Evolutionary conservation across 371 early-diverging fungal genomes (phyloP).

Genomic region (Zychaea mexicana): DNA sequence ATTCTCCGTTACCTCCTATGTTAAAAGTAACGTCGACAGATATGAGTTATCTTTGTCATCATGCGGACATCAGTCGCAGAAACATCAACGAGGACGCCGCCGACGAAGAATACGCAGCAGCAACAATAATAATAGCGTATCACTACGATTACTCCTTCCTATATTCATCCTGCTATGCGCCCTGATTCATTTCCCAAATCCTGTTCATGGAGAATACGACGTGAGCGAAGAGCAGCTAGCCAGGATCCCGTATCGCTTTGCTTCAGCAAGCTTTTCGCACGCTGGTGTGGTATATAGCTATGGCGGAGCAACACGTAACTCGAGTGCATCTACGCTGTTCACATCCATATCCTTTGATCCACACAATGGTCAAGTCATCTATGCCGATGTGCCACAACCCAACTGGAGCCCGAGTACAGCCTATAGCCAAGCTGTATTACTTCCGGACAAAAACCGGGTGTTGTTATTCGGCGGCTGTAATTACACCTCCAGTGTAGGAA

Average conservation of each 20-base stretch:
- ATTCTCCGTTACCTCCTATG: too few species aligned
- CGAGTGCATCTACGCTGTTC: neutral
- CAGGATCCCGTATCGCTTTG: neutral
- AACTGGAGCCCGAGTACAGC: neutral
- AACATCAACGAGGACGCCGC: too few species aligned
- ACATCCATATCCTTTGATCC: conserved; percentile 6
- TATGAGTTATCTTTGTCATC: too few species aligned
- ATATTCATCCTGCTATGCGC: too few species aligned
- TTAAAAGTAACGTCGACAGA: too few species aligned
- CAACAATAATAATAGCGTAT: neutral
- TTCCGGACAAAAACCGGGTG: conserved; percentile 11
- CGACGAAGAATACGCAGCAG: too few species aligned
- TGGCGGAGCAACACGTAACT: conserved; percentile 11
- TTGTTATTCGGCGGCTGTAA: conserved; percentile 10
- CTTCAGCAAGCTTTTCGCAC: conserved; percentile 5
- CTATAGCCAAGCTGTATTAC: conserved; percentile 3
- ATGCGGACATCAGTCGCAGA: too few species aligned
- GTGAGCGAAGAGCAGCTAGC: conserved; percentile 4
- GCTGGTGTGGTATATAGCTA: conserved; percentile 9
- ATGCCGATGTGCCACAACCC: neutral
- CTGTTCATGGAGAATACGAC: neutral
- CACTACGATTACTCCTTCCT: neutral
- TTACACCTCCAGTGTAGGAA: too few species aligned
- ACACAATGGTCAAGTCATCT: neutral
- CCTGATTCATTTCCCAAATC: neutral